Percentiles rank a stretch among this genome's conserved stretches.
Conservation (phyloP, 2,329 filamentous ascomycete species). For the Helotiales sp. region DNA sequence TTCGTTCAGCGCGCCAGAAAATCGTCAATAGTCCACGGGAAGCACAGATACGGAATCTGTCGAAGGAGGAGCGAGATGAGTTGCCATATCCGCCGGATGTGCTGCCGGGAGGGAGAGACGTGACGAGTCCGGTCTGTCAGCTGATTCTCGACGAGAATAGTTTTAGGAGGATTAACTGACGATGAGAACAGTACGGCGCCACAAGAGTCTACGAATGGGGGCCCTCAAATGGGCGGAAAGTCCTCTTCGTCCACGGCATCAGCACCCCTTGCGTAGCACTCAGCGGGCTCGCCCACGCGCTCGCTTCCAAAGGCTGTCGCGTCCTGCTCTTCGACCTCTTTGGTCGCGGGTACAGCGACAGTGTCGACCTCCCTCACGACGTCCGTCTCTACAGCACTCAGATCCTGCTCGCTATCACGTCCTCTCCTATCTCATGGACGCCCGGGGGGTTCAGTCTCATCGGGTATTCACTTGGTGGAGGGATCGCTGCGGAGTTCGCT, state of each 20-base stretch:
- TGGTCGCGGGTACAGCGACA: slow-evolving; percentile 78
- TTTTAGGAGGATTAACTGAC: not conserved
- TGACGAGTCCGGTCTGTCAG: slow-evolving; percentile 57
- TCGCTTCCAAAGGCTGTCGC: slow-evolving; percentile 70
- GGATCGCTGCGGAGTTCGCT: slow-evolving; percentile 72
- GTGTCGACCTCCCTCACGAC: slow-evolving; percentile 62
- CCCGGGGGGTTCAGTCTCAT: slow-evolving; percentile 66
- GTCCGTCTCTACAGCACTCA: slow-evolving; percentile 67
- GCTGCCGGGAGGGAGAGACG: slow-evolving; percentile 71
- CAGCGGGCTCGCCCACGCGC: slow-evolving; percentile 65
- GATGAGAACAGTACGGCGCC: slow-evolving; percentile 59
- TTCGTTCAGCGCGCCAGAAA: slow-evolving; percentile 17
- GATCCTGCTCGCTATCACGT: slow-evolving; percentile 68
- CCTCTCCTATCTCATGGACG: slow-evolving; percentile 63
- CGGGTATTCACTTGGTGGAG: slow-evolving; percentile 82
- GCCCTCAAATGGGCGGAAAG: slow-evolving; percentile 70
- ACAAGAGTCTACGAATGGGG: slow-evolving; percentile 83
- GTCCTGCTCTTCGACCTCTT: slow-evolving; percentile 83
- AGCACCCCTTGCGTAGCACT: slow-evolving; percentile 77
- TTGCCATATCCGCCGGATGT: slow-evolving; percentile 71
- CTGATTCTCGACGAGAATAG: no score
- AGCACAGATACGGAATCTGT: slow-evolving; percentile 32
- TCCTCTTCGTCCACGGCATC: slow-evolving; percentile 81
- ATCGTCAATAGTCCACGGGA: slow-evolving; percentile 35
- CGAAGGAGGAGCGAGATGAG: slow-evolving; percentile 43